A percentile compares a stretch with the other conserved stretches of the same genome.
Evolutionary conservation across 2,329 filamentous ascomycete species (phyloP).

Genomic region (Pseudogymnoascus sp.): DNA sequence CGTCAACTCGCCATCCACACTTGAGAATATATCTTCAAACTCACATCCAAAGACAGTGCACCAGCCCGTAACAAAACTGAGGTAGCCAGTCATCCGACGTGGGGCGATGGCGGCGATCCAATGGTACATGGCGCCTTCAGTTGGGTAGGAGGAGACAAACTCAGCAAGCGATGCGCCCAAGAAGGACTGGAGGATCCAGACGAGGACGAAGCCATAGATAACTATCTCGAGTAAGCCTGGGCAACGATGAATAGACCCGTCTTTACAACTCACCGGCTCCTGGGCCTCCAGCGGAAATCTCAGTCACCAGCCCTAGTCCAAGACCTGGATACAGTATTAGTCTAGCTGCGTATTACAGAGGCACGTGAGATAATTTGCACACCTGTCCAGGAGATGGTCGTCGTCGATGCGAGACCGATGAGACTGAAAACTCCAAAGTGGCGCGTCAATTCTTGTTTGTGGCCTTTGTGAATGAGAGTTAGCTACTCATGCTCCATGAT

Average conservation of each 20-base stretch:
- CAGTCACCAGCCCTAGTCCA: constrained; percentile 37
- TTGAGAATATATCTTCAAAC: constrained; percentile 21
- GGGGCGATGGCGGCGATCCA: constrained; percentile 42
- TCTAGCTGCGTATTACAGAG: neutral
- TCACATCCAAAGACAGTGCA: constrained; percentile 31
- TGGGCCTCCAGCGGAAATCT: constrained; percentile 40
- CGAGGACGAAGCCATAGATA: constrained; percentile 43
- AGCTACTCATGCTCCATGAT: neutral
- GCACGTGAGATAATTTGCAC: neutral
- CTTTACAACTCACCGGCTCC: constrained; percentile 27
- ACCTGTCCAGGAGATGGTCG: constrained; percentile 41
- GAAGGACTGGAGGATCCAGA: constrained; percentile 38
- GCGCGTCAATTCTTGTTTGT: constrained; percentile 40
- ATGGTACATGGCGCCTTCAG: constrained; percentile 42
- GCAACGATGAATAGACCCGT: neutral
- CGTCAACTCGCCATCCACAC: neutral
- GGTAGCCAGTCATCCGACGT: constrained; percentile 29
- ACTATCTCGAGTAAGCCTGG: constrained; percentile 20
- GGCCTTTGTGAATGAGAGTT: constrained; percentile 27
- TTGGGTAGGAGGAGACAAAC: constrained; percentile 40
- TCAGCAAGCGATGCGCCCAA: constrained; percentile 38
- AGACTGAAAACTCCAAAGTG: constrained; percentile 40
- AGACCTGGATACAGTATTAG: constrained; percentile 25
- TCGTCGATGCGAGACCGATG: constrained; percentile 40
- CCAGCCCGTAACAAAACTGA: constrained; percentile 39